Conservation (phyloP, 176 grass and related monocot species). For the Puya raimondii region DNA sequence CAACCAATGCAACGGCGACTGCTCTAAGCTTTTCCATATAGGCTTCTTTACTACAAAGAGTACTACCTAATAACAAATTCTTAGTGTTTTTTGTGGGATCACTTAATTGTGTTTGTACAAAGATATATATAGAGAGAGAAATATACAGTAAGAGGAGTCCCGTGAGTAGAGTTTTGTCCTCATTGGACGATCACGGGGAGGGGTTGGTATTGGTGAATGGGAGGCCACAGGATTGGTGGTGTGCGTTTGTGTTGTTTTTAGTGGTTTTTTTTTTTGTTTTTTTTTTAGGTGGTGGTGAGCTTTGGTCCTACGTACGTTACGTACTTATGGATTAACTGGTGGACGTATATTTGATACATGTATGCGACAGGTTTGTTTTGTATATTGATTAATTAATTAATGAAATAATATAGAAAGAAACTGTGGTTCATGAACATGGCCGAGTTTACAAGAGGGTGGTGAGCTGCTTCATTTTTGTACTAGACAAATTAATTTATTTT, state of each 20-base stretch:
- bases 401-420: too few relatives aligned
- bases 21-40: slow-evolving; percentile 5
- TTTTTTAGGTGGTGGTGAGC: too few relatives aligned
- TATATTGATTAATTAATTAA: too few relatives aligned
- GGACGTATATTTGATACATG: too few relatives aligned
- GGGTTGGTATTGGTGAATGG: background rate
- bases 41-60: background rate
- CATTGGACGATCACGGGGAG: slow-evolving; percentile 7
- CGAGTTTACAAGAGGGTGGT: too few relatives aligned
- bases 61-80: background rate
- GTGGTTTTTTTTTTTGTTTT: too few relatives aligned
- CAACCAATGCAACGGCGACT: background rate
- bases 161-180: slow-evolving; percentile 1
- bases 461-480: too few relatives aligned
- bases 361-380: too few relatives aligned
- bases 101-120: background rate
- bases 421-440: too few relatives aligned
- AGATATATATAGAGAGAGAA: background rate
- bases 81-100: background rate
- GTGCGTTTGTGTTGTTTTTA: background rate
- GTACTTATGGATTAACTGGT: too few relatives aligned
- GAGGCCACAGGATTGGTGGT: slow-evolving; percentile 6
- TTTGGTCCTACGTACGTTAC: too few relatives aligned
- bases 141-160: background rate
- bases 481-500: too few relatives aligned